phyloP scores from a whole-genome alignment of 371 early-diverging fungal species.

The Actinomucor elegans region DNA sequence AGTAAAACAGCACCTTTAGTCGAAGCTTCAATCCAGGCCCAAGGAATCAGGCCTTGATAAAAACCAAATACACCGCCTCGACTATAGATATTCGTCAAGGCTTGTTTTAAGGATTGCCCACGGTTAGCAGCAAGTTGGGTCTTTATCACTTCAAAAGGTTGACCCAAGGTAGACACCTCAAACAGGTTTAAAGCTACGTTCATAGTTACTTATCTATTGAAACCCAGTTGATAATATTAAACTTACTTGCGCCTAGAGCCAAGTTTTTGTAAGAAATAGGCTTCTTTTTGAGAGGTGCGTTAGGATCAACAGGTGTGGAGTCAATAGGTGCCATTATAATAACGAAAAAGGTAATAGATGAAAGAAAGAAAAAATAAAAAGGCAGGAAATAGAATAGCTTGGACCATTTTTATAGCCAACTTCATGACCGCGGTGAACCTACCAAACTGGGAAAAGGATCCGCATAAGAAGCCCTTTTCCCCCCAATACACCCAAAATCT shows the following conservation, averaged over 20 bases:
- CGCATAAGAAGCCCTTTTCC: constrained; percentile 11
- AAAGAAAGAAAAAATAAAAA: neutral
- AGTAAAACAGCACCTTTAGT: constrained; percentile 95
- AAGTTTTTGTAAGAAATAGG: constrained; percentile 64
- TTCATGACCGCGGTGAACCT: constrained; percentile 17
- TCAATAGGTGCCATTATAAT: constrained; percentile 22
- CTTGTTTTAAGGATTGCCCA: constrained; percentile 63
- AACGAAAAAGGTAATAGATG: neutral
- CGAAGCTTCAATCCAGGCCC: constrained; percentile 92
- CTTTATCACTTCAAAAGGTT: constrained; percentile 91
- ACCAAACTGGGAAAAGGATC: constrained; percentile 25
- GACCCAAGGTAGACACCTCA: constrained; percentile 87
- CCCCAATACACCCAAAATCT: constrained; percentile 7
- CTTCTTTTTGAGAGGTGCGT: constrained; percentile 53
- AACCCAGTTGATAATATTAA: neutral
- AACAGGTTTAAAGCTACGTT: constrained; percentile 66
- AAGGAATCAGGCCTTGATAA: constrained; percentile 80
- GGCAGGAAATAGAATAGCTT: neutral
- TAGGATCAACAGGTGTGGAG: constrained; percentile 31
- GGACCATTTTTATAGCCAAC: neutral
- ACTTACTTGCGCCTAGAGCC: constrained; percentile 62
- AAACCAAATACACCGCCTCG: constrained; percentile 84
- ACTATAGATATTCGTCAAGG: constrained; percentile 67
- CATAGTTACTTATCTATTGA: neutral
- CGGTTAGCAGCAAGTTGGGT: constrained; percentile 89